Base-by-base conservation (phyloP, 2,329 filamentous ascomycete genomes). In the Blastomyces silverae region DNA sequence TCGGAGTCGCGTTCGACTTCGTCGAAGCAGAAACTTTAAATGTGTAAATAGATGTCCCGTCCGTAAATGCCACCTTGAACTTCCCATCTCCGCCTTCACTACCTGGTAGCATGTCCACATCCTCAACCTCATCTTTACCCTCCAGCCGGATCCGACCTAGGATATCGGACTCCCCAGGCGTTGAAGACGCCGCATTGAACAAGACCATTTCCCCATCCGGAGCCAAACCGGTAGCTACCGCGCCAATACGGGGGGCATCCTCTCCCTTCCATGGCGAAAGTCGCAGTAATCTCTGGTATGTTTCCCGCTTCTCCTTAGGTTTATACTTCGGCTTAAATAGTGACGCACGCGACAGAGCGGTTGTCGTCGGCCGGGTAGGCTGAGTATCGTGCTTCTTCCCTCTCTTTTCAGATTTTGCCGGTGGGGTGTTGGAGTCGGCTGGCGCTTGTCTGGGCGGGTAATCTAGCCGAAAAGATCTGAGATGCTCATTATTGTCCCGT, bases 401-500 rank as follows among this genome's bases (percentile, higher is more conserved):
- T 37, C 75, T 76, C 34, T 82, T 79, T 46, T 74, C 77, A 8
- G 70, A 72, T 39, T 62, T 39, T 69, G 63, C 61, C 65, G 62
- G 37, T 68, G 60, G 56, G 70, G 66, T 68, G 71, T 67, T 66
- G 73, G 69, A 65, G 67, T 61, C 60, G 71, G 53, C 57, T 39
- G 64, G 66, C 58, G 73, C 75, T 70, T 81, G 82, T 61, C 73
- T 76, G 64, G 80, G 79, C 0, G 83, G 83, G 68, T 83, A 82
- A 66, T 80, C 76, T 68, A 94, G 82, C 67, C 84, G 81, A 72
- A 96, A 89, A 11, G 90, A 84, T 68, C 92, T 86, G 69, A 97
- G 86, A 78, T 97, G 92, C 72, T 90, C 83, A 75, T 97, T 97
- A 73, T 85, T 89, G 68, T 89, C 90, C 68, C 87, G 86, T 70